phyloP scores from a whole-genome alignment of 176 grass and related monocot genomes.

The Melocanna baccifera region DNA sequence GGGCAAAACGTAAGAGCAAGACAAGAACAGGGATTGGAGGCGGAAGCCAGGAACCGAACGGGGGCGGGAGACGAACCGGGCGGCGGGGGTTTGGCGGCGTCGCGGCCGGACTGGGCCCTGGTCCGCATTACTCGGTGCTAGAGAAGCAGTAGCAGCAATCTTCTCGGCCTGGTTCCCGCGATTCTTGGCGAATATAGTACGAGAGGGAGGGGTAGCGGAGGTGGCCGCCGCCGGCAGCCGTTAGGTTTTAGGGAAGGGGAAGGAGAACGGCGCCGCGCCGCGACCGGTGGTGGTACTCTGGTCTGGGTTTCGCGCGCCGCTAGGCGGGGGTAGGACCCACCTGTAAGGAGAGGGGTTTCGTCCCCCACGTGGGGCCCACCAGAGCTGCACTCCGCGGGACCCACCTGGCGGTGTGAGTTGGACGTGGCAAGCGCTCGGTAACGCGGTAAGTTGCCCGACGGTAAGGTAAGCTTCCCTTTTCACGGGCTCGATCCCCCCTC shows the following conservation, averaged over 20 bases:
- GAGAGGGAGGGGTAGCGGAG: not conserved
- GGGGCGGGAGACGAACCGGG: slow-evolving; percentile 22
- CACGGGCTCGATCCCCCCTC: too few relatives aligned
- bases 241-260: slow-evolving; percentile 30
- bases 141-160: not conserved
- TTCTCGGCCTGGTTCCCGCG: not conserved
- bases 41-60: too few relatives aligned
- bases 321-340: not conserved
- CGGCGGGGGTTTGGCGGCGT: not conserved
- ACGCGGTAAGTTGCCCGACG: too few relatives aligned
- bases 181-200: not conserved
- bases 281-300: not conserved
- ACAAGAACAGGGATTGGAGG: too few relatives aligned
- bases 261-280: not conserved
- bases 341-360: too few relatives aligned
- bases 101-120: slow-evolving; percentile 40
- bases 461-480: too few relatives aligned
- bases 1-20: too few relatives aligned
- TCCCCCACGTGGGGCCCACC: too few relatives aligned
- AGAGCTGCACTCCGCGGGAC: not conserved
- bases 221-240: slow-evolving; percentile 1
- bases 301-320: slow-evolving; percentile 30
- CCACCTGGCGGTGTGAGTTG: not conserved
- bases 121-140: slow-evolving; percentile 38
- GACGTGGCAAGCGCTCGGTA: too few relatives aligned